A percentile compares a stretch with the other conserved stretches of the same genome.
Conservation (phyloP, 441 rosid species). For the Corymbia citriodora region DNA sequence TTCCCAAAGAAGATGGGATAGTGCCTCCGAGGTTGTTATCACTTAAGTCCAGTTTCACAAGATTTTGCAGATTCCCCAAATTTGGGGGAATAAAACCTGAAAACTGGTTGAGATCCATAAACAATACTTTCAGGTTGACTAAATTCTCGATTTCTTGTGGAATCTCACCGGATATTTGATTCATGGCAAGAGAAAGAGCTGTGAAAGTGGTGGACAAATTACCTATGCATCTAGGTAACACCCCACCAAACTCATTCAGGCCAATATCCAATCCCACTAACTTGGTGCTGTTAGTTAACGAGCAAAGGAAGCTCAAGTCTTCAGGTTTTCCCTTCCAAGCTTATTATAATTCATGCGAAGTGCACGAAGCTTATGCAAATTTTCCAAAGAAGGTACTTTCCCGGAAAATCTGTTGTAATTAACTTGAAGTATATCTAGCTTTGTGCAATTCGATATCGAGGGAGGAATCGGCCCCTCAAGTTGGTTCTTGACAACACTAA, state of each 20-base stretch:
- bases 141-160: too few species aligned
- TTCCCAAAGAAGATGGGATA: too few species aligned
- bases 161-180: too few species aligned
- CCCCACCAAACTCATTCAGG: not conserved
- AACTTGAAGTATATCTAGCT: not conserved
- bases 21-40: too few species aligned
- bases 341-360: not conserved
- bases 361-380: not conserved
- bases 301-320: constrained; percentile 2
- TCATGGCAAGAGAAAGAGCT: fast-evolving
- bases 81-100: too few species aligned
- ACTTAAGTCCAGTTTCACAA: fast-evolving
- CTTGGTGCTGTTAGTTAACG: constrained; percentile 4
- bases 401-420: not conserved
- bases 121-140: too few species aligned
- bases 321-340: constrained; percentile 1
- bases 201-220: too few species aligned
- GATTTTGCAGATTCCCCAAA: not conserved
- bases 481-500: not conserved
- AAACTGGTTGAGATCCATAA: too few species aligned
- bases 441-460: constrained; percentile 10
- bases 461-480: not conserved
- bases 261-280: fast-evolving
- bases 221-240: too few species aligned
- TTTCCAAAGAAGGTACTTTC: not conserved